Conservation (phyloP, 768 basidiomycete species). For the Pleurotus citrinopileatus region DNA sequence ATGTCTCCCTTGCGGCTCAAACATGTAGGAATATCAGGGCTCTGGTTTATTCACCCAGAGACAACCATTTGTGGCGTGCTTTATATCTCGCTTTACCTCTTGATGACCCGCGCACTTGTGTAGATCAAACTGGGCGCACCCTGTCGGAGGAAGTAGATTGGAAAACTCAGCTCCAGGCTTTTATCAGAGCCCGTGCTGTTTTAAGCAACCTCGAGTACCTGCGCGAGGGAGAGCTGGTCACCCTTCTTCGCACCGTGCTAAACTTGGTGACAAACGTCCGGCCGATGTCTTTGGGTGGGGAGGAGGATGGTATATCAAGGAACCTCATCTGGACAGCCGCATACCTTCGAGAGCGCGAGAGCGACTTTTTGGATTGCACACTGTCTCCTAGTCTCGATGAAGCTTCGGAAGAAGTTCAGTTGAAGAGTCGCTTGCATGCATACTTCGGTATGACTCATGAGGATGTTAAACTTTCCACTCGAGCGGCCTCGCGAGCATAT, state of each 20-base stretch:
- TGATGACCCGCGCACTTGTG: slow-evolving; percentile 59
- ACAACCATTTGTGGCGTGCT: slow-evolving; percentile 57
- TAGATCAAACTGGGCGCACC: slow-evolving; percentile 31
- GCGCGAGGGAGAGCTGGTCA: slow-evolving; percentile 39
- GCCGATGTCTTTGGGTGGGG: slow-evolving; percentile 25
- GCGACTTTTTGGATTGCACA: slow-evolving; percentile 42
- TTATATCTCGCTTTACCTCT: slow-evolving; percentile 62
- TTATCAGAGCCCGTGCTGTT: slow-evolving; percentile 54
- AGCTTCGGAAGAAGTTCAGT: slow-evolving; percentile 26
- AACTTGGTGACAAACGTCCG: slow-evolving; percentile 42
- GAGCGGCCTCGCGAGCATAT: slow-evolving; percentile 44
- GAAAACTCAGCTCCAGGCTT: slow-evolving; percentile 49
- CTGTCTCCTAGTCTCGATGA: slow-evolving; percentile 14
- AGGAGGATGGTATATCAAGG: slow-evolving; percentile 32
- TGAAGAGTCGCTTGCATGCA: slow-evolving; percentile 52
- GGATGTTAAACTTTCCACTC: slow-evolving; percentile 32
- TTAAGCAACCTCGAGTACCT: slow-evolving; percentile 30
- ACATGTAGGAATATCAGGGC: slow-evolving; percentile 40
- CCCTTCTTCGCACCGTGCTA: slow-evolving; percentile 47
- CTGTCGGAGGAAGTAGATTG: slow-evolving; percentile 40
- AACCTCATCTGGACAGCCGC: slow-evolving; percentile 53
- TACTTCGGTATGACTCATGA: slow-evolving; percentile 50
- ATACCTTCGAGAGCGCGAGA: slow-evolving; percentile 31
- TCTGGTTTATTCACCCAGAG: slow-evolving; percentile 43
- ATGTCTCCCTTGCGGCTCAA: slow-evolving; percentile 53